Percentiles rank a stretch among this genome's conserved stretches.
These are phyloP conservation scores for Macrocybe sp. DNA, from an alignment of 1,284 basidiomycete species.

Conservation along the genomic window DNA sequence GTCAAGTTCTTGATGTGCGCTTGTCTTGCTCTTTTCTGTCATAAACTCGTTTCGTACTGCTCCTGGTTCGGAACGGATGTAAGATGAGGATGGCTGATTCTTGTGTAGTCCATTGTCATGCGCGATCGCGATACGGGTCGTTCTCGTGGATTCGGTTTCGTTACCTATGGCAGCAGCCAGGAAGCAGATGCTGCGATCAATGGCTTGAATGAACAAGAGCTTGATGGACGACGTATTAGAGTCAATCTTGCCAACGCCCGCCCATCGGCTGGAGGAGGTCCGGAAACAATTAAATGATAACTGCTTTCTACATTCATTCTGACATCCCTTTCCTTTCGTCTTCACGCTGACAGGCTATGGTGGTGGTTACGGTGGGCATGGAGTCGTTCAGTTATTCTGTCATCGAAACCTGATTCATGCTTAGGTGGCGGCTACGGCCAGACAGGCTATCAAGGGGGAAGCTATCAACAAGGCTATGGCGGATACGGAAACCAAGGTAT, in stretches of 20 bases:
- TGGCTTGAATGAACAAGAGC: conserved; percentile 85
- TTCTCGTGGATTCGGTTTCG: conserved; percentile 95
- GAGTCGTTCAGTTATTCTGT: neutral
- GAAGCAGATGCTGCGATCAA: conserved; percentile 83
- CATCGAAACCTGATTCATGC: neutral
- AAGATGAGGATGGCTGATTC: conserved; percentile 29
- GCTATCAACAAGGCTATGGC: conserved; percentile 11
- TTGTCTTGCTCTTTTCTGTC: conserved; percentile 34
- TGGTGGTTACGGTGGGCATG: conserved; percentile 4
- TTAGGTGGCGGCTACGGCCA: conserved; percentile 8
- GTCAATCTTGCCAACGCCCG: conserved; percentile 95
- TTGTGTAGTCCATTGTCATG: conserved; percentile 86
- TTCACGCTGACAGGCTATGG: conserved; percentile 9
- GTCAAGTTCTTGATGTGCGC: conserved; percentile 75
- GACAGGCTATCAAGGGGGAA: conserved; percentile 15
- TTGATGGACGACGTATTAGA: conserved; percentile 90
- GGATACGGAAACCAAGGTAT: neutral
- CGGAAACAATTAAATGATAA: neutral
- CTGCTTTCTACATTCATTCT: too few relatives aligned
- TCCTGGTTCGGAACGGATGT: conserved; percentile 5
- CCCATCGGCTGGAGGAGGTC: conserved; percentile 34
- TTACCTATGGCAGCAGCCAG: conserved; percentile 59
- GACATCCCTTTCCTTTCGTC: neutral
- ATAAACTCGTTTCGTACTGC: neutral
- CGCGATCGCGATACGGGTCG: conserved; percentile 96